phyloP scores from a whole-genome alignment of 1,284 basidiomycete genomes.

The Trametes versicolor region DNA sequence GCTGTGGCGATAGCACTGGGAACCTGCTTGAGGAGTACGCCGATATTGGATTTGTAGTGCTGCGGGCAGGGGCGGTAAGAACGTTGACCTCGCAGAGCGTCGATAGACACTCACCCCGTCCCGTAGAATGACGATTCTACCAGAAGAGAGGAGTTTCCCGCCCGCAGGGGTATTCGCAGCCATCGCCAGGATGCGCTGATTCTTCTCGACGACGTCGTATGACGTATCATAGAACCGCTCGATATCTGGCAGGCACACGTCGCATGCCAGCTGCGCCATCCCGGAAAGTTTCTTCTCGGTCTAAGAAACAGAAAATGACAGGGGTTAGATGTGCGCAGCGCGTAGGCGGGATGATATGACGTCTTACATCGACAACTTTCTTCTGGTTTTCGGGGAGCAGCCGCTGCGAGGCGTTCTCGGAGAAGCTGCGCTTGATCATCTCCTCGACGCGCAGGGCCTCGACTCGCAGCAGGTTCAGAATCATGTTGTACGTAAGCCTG shows the following conservation, averaged over 20 bases:
- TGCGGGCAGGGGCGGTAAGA: conserved; percentile 45
- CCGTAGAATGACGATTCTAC: conserved; percentile 86
- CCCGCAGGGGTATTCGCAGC: conserved; percentile 74
- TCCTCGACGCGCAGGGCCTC: conserved; percentile 98
- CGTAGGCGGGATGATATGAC: neutral
- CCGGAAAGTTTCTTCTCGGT: conserved; percentile 78
- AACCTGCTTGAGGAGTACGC: conserved; percentile 80
- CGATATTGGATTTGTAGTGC: conserved; percentile 85
- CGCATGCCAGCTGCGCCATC: conserved; percentile 77
- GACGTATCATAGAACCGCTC: conserved; percentile 84
- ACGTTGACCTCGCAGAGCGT: neutral
- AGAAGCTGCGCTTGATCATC: conserved; percentile 99
- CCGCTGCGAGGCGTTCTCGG: conserved; percentile 95
- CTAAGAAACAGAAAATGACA: conserved; percentile 50
- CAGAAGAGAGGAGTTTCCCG: conserved; percentile 73
- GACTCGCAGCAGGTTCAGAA: conserved; percentile 94
- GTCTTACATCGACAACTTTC: conserved; percentile 79
- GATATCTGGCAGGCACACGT: conserved; percentile 76
- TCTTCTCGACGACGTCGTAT: conserved; percentile 70
- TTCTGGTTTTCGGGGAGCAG: conserved; percentile 94
- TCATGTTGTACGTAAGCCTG: conserved; percentile 99
- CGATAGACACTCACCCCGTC: conserved; percentile 71
- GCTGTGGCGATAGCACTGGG: conserved; percentile 57
- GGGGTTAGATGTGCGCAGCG: neutral
- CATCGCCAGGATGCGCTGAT: conserved; percentile 73